These are phyloP conservation scores for Aurantiochytrium sp. DNA, from an alignment of 108 stramenopile species.

Conservation along the genomic window DNA sequence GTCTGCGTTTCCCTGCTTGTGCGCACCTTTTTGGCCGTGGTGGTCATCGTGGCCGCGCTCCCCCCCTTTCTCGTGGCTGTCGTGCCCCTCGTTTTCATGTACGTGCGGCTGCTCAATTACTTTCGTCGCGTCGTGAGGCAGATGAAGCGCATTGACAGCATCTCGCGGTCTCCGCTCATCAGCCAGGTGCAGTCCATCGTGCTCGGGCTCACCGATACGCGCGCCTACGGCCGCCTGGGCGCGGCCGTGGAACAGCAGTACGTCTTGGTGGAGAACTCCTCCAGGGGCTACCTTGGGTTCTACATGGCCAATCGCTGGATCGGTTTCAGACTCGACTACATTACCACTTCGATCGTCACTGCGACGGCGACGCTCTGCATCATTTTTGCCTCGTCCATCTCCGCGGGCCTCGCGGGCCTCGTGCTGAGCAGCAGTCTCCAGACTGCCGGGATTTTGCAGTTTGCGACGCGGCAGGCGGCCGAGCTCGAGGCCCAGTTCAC, in stretches of 20 bases:
- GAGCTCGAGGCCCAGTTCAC: slow-evolving; percentile 42
- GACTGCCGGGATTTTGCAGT: slow-evolving; percentile 18
- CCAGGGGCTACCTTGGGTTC: neutral
- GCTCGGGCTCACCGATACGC: slow-evolving; percentile 30
- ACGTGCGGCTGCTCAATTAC: neutral
- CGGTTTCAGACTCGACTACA: slow-evolving; percentile 20
- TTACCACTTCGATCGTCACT: neutral
- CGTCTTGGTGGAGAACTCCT: neutral
- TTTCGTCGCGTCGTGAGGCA: slow-evolving; percentile 1
- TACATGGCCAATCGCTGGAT: slow-evolving; percentile 25
- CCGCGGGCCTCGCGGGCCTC: slow-evolving; percentile 9
- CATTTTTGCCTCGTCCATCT: slow-evolving; percentile 6
- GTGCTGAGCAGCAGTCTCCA: neutral
- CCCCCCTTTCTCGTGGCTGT: slow-evolving; percentile 31
- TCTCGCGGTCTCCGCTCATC: slow-evolving; percentile 35
- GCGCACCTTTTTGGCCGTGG: neutral
- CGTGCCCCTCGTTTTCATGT: neutral
- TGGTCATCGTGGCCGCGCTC: neutral
- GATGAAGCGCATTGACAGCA: slow-evolving; percentile 41
- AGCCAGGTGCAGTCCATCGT: neutral
- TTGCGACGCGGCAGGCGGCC: neutral
- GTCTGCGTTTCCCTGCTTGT: neutral
- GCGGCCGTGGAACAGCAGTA: neutral
- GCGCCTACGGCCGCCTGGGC: slow-evolving; percentile 14
- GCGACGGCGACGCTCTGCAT: neutral